Percentiles rank a stretch among this genome's conserved stretches.
These are phyloP conservation scores for Scedosporium apiospermum DNA, from an alignment of 2,329 filamentous ascomycete genomes.

Conservation along the genomic window DNA sequence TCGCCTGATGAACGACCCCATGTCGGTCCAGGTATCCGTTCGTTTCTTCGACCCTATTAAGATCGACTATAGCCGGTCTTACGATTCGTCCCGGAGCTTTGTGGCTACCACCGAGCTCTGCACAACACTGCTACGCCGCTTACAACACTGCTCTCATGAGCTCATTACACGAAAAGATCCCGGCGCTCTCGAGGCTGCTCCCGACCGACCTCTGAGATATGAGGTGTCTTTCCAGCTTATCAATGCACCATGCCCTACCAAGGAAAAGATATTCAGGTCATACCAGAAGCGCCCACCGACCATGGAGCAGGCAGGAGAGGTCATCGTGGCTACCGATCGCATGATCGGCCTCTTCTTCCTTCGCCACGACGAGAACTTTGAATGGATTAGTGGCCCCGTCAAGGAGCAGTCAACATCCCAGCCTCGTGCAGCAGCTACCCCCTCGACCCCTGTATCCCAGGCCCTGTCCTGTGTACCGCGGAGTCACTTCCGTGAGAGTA, in stretches of 20 bases:
- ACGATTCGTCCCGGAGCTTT: conserved; percentile 34
- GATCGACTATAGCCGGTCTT: conserved; percentile 33
- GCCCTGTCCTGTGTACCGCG: conserved; percentile 37
- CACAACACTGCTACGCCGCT: conserved; percentile 36
- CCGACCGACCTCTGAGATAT: conserved; percentile 36
- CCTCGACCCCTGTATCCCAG: conserved; percentile 31
- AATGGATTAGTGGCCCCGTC: conserved; percentile 35
- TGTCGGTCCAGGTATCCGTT: conserved; percentile 34
- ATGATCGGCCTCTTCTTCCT: conserved; percentile 41
- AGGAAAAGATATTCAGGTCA: conserved; percentile 35
- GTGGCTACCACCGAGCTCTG: conserved; percentile 35
- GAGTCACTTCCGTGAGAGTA: conserved; percentile 31
- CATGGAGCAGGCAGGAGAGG: conserved; percentile 32
- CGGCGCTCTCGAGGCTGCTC: conserved; percentile 28
- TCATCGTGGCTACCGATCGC: conserved; percentile 38
- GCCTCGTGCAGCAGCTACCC: conserved; percentile 26
- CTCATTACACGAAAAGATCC: conserved; percentile 44
- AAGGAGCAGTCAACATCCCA: conserved; percentile 25
- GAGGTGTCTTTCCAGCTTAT: conserved; percentile 36
- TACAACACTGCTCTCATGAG: conserved; percentile 42
- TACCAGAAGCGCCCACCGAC: conserved; percentile 39
- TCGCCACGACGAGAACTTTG: conserved; percentile 39
- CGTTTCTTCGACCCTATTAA: conserved; percentile 35
- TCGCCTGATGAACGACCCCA: conserved; percentile 16
- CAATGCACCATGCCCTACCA: conserved; percentile 21